Evolutionary conservation across 352 stramenopile genomes (phyloP).

Genomic region (Phytophthora sojae): DNA sequence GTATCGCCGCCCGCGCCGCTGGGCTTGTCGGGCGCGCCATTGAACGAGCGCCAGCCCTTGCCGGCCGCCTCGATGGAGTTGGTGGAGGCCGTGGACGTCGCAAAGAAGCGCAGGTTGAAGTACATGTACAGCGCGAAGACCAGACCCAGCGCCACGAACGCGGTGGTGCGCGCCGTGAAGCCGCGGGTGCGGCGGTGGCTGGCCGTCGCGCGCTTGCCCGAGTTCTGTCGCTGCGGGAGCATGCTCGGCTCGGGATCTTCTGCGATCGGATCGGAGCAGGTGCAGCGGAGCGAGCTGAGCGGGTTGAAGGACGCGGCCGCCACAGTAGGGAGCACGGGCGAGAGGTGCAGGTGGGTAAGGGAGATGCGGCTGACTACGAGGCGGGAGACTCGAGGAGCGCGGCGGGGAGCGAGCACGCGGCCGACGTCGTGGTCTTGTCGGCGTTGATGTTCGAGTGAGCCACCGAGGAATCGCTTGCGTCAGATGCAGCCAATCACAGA

Average conservation of each 20-base stretch:
- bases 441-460: constrained; percentile 24
- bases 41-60: constrained; percentile 31
- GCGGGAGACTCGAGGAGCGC: not conserved
- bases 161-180: constrained; percentile 29
- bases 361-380: not conserved
- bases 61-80: constrained; percentile 35
- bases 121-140: constrained; percentile 69
- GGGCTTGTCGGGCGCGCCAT: constrained; percentile 13
- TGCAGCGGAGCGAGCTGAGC: not conserved
- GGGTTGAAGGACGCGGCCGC: not conserved
- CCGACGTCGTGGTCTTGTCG: constrained; percentile 29
- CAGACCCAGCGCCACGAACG: constrained; percentile 40
- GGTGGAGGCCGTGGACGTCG: constrained; percentile 36
- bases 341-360: constrained; percentile 3
- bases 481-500: not conserved
- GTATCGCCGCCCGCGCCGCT: constrained; percentile 28
- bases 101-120: constrained; percentile 75
- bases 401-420: not conserved
- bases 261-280: not conserved
- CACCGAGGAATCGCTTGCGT: no score
- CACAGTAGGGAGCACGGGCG: constrained; percentile 1
- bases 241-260: constrained; percentile 34
- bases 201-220: constrained; percentile 42
- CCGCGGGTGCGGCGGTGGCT: constrained; percentile 35
- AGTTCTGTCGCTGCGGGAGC: constrained; percentile 63